These are phyloP conservation scores for Aquanectria penicillioides DNA, from an alignment of 2,329 filamentous ascomycete species.

Conservation along the genomic window DNA sequence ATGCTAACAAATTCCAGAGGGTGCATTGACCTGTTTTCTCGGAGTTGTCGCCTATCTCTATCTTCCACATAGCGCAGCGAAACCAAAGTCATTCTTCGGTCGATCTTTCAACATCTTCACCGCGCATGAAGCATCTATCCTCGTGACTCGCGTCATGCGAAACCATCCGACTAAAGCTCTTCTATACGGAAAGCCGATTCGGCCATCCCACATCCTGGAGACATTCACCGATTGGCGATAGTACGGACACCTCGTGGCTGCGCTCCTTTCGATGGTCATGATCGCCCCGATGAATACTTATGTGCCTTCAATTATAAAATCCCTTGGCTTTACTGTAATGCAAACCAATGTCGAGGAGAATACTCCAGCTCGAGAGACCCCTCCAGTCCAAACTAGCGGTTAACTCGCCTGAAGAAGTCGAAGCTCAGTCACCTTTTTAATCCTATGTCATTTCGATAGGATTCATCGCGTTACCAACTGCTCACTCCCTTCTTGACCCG, in stretches of 20 bases:
- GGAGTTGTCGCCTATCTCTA: constrained; percentile 41
- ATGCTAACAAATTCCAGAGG: constrained; percentile 32
- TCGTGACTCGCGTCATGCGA: constrained; percentile 42
- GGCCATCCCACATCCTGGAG: constrained; percentile 35
- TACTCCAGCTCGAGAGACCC: neutral
- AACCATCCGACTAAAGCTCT: constrained; percentile 44
- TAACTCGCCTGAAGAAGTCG: constrained; percentile 24
- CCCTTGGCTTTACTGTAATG: constrained; percentile 37
- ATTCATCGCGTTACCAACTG: constrained; percentile 26
- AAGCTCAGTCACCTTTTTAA: neutral
- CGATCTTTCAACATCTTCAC: constrained; percentile 38
- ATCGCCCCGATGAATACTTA: constrained; percentile 45
- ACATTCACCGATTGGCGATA: constrained; percentile 43
- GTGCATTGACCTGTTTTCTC: constrained; percentile 38
- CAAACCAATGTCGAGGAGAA: constrained; percentile 28
- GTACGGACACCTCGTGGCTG: constrained; percentile 42
- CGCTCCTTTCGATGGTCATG: constrained; percentile 44
- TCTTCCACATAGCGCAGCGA: constrained; percentile 39
- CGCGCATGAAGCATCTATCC: constrained; percentile 36
- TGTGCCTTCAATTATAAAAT: constrained; percentile 44
- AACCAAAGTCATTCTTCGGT: constrained; percentile 40
- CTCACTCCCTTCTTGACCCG: constrained; percentile 34
- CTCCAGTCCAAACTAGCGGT: neutral
- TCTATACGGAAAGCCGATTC: constrained; percentile 35
- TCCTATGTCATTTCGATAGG: constrained; percentile 36